Evolutionary conservation across 352 stramenopile species (phyloP).

Genomic region (Globisporangium nagaii): DNA sequence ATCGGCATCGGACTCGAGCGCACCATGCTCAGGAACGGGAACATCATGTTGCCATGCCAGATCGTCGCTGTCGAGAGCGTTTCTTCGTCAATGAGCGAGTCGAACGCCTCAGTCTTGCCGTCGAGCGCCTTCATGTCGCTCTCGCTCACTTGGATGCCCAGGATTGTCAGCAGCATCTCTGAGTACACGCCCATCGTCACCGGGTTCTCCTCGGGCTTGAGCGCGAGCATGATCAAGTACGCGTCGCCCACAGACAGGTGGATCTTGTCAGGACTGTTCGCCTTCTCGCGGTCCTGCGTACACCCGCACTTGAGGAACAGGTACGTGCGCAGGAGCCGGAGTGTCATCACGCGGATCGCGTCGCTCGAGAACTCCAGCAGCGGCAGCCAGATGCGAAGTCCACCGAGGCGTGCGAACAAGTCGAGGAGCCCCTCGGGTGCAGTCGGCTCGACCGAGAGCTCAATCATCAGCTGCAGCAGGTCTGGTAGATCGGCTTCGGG

Average conservation of each 20-base stretch:
- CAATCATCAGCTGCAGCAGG: slow-evolving; percentile 70
- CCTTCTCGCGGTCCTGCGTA: slow-evolving; percentile 52
- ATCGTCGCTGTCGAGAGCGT: slow-evolving; percentile 40
- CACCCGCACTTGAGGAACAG: slow-evolving; percentile 74
- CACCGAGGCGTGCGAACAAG: slow-evolving; percentile 68
- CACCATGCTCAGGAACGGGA: slow-evolving; percentile 53
- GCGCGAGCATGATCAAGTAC: slow-evolving; percentile 75
- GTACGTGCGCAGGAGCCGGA: slow-evolving; percentile 75
- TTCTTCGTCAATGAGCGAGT: slow-evolving; percentile 54
- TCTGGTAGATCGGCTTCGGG: slow-evolving; percentile 68
- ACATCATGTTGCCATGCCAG: slow-evolving; percentile 68
- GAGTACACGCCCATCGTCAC: slow-evolving; percentile 79
- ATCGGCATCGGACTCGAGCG: slow-evolving; percentile 50
- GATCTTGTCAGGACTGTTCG: slow-evolving; percentile 62
- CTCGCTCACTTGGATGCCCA: slow-evolving; percentile 66
- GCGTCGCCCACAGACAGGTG: slow-evolving; percentile 73
- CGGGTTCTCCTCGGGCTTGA: slow-evolving; percentile 59
- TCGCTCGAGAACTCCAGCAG: slow-evolving; percentile 71
- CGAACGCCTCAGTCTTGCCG: slow-evolving; percentile 38
- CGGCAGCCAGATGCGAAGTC: slow-evolving; percentile 77
- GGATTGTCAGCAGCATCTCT: slow-evolving; percentile 67
- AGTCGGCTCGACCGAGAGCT: slow-evolving; percentile 67
- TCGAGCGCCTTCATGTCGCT: slow-evolving; percentile 43
- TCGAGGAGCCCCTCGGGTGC: slow-evolving; percentile 65
- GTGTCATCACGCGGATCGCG: slow-evolving; percentile 72